Base-by-base conservation (phyloP, 176 grass and related monocot species). In the Eragrostis nindensis region DNA sequence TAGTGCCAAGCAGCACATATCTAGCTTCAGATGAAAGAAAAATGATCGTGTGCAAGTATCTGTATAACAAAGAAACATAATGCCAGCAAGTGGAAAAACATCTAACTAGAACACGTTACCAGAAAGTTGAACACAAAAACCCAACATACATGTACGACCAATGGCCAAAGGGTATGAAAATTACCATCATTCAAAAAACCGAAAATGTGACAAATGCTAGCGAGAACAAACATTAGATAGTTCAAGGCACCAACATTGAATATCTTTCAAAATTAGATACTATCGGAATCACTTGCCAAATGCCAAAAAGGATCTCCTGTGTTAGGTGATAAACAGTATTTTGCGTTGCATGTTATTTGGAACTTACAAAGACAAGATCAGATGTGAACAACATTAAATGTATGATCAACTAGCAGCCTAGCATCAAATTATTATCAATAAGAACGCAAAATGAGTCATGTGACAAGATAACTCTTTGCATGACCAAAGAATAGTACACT, bases 1-100 rank as follows among this genome's bases (percentile, higher is more conserved):
- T 68, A 70, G 75, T 48, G 75, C 18, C 62, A 64, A 63, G 9
- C 40, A 70, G 44, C 49, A 79, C 74, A 79, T 76, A 76, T 22
- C 54, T 52, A 10, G 29, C 19, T 76, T 41, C 26, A 78, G 78
- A 60, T 60, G 49, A 83, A 18, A 78, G 21, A 73, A 74, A 78
- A 53, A 49, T 30, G 5, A 49, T 21, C 22, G 8, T 41, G 25
- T 67, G 74, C 41, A 87, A 48, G 22, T 24, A 14, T 83, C 60
- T 42, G 11, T 13, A 63, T 73, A 78, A 87, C 62, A 16, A 73
- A 47, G 19, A 57, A 83, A 62, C 4, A 59, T 60, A 47, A 47
- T 59, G 26, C 26, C 49, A 36, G 68, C 16, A 62, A 42, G 62
- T 74, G 29, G 6, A 40, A 59, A 57, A 32, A 38, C 22, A 56